Evolutionary conservation across 805 yeast species (phyloP).

Genomic region (Candida insectalens): DNA sequence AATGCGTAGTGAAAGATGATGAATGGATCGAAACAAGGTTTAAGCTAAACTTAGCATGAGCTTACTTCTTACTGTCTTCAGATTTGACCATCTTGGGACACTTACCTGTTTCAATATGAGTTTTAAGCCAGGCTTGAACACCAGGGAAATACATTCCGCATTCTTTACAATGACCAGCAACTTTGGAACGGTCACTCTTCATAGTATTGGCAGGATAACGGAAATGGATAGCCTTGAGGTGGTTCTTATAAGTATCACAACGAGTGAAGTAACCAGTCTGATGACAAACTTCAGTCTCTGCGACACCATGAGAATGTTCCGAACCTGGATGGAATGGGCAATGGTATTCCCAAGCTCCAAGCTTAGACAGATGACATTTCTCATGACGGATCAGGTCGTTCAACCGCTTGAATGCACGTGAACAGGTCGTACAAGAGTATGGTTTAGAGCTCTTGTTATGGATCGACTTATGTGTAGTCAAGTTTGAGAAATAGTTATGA

Average conservation of each 20-base stretch:
- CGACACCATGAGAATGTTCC: background rate
- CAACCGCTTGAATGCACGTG: conserved; percentile 79
- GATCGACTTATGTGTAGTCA: conserved; percentile 76
- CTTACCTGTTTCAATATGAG: conserved; percentile 51
- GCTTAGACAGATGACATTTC: conserved; percentile 76
- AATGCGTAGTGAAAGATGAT: no score
- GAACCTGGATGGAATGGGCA: conserved; percentile 55
- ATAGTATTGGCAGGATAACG: conserved; percentile 81
- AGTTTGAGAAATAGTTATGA: conserved; percentile 52
- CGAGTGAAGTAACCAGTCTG: conserved; percentile 78
- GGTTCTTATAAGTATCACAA: conserved; percentile 89
- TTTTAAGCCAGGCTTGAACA: conserved; percentile 72
- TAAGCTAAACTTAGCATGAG: background rate
- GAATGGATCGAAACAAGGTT: background rate
- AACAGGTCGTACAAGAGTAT: conserved; percentile 67
- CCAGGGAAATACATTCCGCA: conserved; percentile 58
- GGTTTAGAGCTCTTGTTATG: conserved; percentile 72
- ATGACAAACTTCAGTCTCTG: conserved; percentile 41
- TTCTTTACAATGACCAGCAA: conserved; percentile 66
- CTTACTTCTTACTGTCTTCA: conserved; percentile 1
- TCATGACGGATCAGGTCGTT: conserved; percentile 81
- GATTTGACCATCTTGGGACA: conserved; percentile 23
- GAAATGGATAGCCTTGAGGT: conserved; percentile 81
- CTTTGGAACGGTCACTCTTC: conserved; percentile 61
- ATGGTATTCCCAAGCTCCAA: conserved; percentile 56